phyloP scores from a whole-genome alignment of 108 stramenopile genomes.

The Skeletonema grethae region DNA sequence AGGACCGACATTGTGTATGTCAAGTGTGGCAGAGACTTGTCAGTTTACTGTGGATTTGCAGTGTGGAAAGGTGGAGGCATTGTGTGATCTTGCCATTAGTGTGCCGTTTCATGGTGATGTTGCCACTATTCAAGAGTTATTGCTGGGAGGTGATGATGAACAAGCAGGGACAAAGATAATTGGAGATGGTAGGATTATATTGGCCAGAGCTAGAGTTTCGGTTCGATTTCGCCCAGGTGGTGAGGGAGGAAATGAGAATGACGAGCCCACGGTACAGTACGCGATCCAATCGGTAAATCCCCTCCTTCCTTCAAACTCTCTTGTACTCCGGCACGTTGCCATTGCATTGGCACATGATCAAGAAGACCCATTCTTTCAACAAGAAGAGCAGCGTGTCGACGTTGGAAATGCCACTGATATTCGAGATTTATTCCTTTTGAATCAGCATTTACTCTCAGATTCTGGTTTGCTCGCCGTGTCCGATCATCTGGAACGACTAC shows the following conservation, averaged over 20 bases:
- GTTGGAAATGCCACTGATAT: constrained; percentile 21
- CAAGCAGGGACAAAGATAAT: not conserved
- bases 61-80: constrained; percentile 30
- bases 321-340: constrained; percentile 19
- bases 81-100: constrained; percentile 34
- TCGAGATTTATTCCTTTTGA: constrained; percentile 51
- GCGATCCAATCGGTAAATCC: constrained; percentile 32
- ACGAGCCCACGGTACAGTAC: constrained; percentile 44
- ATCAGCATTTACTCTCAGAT: constrained; percentile 43
- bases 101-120: constrained; percentile 29
- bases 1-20: constrained; percentile 39
- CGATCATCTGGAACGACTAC: constrained; percentile 41
- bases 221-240: constrained; percentile 42
- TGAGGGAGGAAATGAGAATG: constrained; percentile 21
- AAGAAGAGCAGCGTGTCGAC: constrained; percentile 5
- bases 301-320: constrained; percentile 10
- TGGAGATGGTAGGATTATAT: constrained; percentile 24
- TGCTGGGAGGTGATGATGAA: not conserved
- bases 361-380: constrained; percentile 35
- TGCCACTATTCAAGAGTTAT: not conserved
- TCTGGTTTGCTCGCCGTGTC: constrained; percentile 46
- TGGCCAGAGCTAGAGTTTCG: constrained; percentile 32
- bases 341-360: constrained; percentile 40
- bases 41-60: constrained; percentile 33
- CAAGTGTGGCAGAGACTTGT: constrained; percentile 38